A percentile compares a stretch with the other conserved stretches of the same genome.
phyloP scores from a whole-genome alignment of 116 monocot genomes.

The Zostera marina region DNA sequence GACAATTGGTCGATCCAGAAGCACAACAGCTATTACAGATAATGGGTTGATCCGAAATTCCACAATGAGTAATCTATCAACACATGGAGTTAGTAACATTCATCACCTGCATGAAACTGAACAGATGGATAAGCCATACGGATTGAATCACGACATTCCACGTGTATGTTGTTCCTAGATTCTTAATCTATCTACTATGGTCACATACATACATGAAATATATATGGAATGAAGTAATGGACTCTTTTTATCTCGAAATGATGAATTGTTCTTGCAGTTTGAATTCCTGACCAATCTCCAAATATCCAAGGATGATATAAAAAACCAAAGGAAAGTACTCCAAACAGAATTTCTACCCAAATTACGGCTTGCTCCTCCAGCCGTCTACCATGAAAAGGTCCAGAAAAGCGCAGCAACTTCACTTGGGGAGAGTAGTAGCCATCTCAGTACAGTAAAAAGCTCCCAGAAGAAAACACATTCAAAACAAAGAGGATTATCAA shows the following conservation, averaged over 20 bases:
- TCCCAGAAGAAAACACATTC: slow-evolving; percentile 29
- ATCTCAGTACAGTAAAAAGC: slow-evolving; percentile 23
- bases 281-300: slow-evolving; percentile 74
- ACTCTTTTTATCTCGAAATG: too few species aligned
- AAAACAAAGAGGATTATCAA: slow-evolving; percentile 31
- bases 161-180: slow-evolving; percentile 26
- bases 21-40: slow-evolving; percentile 28
- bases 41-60: slow-evolving; percentile 28
- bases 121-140: slow-evolving; percentile 35
- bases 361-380: slow-evolving; percentile 69
- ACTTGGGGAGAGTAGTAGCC: slow-evolving; percentile 22
- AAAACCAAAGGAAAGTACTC: slow-evolving; percentile 7
- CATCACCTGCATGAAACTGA: slow-evolving; percentile 57
- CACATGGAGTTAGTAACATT: slow-evolving; percentile 10
- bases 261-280: slow-evolving; percentile 32
- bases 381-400: slow-evolving; percentile 79
- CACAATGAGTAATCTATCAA: slow-evolving; percentile 7
- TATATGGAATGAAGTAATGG: too few species aligned
- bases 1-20: slow-evolving; percentile 6
- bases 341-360: slow-evolving; percentile 46
- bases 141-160: slow-evolving; percentile 37
- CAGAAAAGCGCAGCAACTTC: slow-evolving; percentile 23
- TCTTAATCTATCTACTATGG: background rate
- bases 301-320: slow-evolving; percentile 11
- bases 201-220: background rate